Conservation (phyloP, 2,329 filamentous ascomycete genomes). For the Colletotrichum euphorbiae region DNA sequence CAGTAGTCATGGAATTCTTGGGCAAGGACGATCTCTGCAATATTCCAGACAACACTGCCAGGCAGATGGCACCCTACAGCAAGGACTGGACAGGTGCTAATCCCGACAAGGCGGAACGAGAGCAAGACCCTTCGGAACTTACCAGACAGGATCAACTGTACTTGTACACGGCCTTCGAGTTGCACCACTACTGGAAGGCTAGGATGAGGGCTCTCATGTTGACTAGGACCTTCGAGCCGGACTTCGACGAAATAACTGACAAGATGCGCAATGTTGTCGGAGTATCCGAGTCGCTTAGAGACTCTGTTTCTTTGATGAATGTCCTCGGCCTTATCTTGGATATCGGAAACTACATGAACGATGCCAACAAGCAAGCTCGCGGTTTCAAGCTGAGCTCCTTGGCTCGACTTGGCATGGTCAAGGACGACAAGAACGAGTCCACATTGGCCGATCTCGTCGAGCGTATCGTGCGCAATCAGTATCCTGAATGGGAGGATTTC, state of each 20-base stretch:
- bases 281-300: constrained; percentile 89
- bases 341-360: constrained; percentile 99
- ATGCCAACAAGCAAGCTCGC: constrained; percentile 96
- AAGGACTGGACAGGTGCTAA: constrained; percentile 96
- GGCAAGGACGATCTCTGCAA: constrained; percentile 93
- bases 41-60: constrained; percentile 89
- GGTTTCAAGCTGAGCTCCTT: constrained; percentile 98
- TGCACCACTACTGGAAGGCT: constrained; percentile 99
- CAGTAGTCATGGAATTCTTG: constrained; percentile 95
- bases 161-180: constrained; percentile 89
- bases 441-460: constrained; percentile 96
- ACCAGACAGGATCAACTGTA: constrained; percentile 97
- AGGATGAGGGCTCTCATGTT: constrained; percentile 91
- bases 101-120: constrained; percentile 79
- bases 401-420: constrained; percentile 93
- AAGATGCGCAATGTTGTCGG: constrained; percentile 88
- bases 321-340: constrained; percentile 95
- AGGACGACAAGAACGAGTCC: constrained; percentile 98
- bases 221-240: constrained; percentile 83
- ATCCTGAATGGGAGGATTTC: constrained; percentile 94
- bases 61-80: constrained; percentile 93
- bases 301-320: constrained; percentile 94
- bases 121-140: constrained; percentile 87
- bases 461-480: constrained; percentile 95
- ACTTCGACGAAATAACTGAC: constrained; percentile 90